Evolutionary conservation across 306 rosid genomes (phyloP), one percentile per base, ranked within the genome.

Genomic region (Cicer bijugum): DNA sequence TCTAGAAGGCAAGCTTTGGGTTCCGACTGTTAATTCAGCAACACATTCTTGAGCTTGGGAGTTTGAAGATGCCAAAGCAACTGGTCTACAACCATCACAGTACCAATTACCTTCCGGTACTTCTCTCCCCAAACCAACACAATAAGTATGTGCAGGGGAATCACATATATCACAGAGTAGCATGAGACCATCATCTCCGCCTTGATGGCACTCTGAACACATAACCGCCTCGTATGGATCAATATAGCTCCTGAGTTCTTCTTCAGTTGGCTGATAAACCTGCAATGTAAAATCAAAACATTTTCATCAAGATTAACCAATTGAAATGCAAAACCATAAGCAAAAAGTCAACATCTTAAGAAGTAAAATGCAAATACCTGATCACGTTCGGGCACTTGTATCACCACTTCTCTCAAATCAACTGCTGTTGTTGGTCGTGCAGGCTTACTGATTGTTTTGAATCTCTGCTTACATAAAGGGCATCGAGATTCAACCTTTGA

Each of bases 251-350:
- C 95, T 83, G 70, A 95, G 94, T 80, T 95, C 99, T 84, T 95
- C 99, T 78, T 95, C 99, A 4, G 97, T 82, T n/a, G 99, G 99
- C 71, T 88, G 97, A 85, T 95, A 95, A 61, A 95, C 99, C 99
- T 95, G 86, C 63, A 85, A 85, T 43, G 43, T 33, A 65, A 50
- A 75, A 81, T 51, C 43, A 80, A 82, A 33, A 38, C 60, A 40
- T 48, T 60, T 47, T 12, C 51, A 71, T 50, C 64, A 63, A 42
- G 71, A 35, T 11, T 76, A 66, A 48, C 44, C 51, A 74, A 63
- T 17, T 52, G 51, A 79, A 61, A 64, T 66, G 23, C 52, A 80
- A 68, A 63, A 53, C 68, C 8, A 12, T 3, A 53, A 48, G 69
- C 28, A n/a, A 37, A 69, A 51, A 15, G 44, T 16, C 59, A 69